phyloP scores from a whole-genome alignment of 2,329 filamentous ascomycete genomes.

The Fusarium buxicola region DNA sequence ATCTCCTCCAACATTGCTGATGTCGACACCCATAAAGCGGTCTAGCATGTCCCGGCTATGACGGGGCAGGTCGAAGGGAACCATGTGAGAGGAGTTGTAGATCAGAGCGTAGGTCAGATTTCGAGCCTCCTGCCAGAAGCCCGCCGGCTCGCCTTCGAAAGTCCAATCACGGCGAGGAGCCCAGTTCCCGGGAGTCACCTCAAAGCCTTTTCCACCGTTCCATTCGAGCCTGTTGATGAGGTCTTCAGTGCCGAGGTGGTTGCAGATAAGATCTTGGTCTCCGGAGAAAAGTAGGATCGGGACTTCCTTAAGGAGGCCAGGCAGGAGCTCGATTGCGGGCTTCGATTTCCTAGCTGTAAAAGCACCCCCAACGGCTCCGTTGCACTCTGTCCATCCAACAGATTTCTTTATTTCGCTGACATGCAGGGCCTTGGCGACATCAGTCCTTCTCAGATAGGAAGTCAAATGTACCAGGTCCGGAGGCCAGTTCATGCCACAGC shows the following conservation, averaged over 20 bases:
- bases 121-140: constrained; percentile 93
- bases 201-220: constrained; percentile 93
- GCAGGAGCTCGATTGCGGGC: constrained; percentile 80
- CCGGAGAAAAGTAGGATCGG: constrained; percentile 91
- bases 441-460: constrained; percentile 85
- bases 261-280: constrained; percentile 95
- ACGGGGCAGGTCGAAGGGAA: constrained; percentile 91
- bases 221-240: constrained; percentile 91
- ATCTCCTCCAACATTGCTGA: constrained; percentile 84
- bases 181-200: constrained; percentile 86
- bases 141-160: constrained; percentile 88
- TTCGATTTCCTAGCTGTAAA: constrained; percentile 79
- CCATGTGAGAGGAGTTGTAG: constrained; percentile 98
- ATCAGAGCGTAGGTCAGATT: constrained; percentile 97
- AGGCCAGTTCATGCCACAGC: constrained; percentile 98
- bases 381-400: constrained; percentile 93
- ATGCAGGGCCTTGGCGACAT: constrained; percentile 84
- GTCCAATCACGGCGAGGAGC: constrained; percentile 94
- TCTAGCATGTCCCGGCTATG: constrained; percentile 96
- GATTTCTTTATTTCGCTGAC: constrained; percentile 79
- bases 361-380: constrained; percentile 76
- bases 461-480: constrained; percentile 82
- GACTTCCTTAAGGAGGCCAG: constrained; percentile 80
- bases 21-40: constrained; percentile 93
- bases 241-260: constrained; percentile 92